These are phyloP conservation scores for Termitomyces sp. DNA, from an alignment of 768 basidiomycete species.

Conservation along the genomic window DNA sequence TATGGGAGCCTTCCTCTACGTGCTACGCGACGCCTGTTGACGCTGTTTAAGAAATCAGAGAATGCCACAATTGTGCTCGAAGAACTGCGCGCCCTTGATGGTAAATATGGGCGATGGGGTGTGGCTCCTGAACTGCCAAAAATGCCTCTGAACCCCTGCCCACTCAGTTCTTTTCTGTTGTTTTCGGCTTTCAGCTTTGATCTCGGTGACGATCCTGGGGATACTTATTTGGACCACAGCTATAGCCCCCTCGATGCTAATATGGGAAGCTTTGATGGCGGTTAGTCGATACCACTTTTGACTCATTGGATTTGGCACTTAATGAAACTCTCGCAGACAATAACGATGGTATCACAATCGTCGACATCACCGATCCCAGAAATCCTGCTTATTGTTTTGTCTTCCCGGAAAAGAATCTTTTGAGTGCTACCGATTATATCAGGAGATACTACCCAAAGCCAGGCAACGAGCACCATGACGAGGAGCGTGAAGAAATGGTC, in stretches of 20 bases:
- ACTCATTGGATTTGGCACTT: neutral
- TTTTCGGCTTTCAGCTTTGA: slow-evolving; percentile 19
- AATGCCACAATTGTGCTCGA: slow-evolving; percentile 30
- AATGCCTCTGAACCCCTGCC: slow-evolving; percentile 19
- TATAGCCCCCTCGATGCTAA: slow-evolving; percentile 13
- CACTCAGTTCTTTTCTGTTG: slow-evolving; percentile 25
- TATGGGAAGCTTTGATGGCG: slow-evolving; percentile 20
- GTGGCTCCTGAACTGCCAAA: neutral
- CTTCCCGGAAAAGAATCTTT: neutral
- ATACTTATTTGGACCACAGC: slow-evolving; percentile 11
- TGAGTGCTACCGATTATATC: neutral
- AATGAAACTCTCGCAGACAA: slow-evolving; percentile 18
- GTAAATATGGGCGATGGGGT: slow-evolving; percentile 19
- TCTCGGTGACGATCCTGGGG: slow-evolving; percentile 3
- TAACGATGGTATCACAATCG: slow-evolving; percentile 28
- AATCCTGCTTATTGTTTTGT: slow-evolving; percentile 23
- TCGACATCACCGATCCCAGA: slow-evolving; percentile 26
- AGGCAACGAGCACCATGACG: too few relatives aligned
- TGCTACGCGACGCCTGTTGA: slow-evolving; percentile 26
- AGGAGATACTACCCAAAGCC: neutral
- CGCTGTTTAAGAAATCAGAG: slow-evolving; percentile 25
- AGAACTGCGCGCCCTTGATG: slow-evolving; percentile 26
- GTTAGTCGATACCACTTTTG: slow-evolving; percentile 11
- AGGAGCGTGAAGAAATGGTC: too few relatives aligned
- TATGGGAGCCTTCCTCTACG: slow-evolving; percentile 27